Percentiles rank a stretch among this genome's conserved stretches.
These are phyloP conservation scores for Alternaria atra DNA, from an alignment of 2,329 filamentous ascomycete species.

Conservation along the genomic window DNA sequence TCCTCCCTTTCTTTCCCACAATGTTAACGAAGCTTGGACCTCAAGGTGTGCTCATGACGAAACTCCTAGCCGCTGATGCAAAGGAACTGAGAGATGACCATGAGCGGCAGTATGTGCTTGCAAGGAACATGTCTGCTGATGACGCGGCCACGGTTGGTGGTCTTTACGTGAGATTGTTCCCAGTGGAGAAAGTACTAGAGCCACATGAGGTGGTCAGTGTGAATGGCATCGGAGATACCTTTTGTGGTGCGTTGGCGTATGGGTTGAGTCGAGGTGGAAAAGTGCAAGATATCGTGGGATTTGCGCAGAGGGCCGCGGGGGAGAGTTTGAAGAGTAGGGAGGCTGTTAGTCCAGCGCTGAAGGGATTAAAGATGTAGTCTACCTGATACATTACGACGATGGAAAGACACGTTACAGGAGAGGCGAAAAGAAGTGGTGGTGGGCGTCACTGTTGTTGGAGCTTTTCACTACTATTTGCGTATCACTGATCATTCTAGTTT, in stretches of 20 bases:
- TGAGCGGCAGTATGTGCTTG: conserved; percentile 75
- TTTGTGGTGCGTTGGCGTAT: conserved; percentile 84
- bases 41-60: conserved; percentile 78
- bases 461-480: too few species aligned
- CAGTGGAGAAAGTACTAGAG: conserved; percentile 69
- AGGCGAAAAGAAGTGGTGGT: too few species aligned
- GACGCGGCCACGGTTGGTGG: conserved; percentile 67
- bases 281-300: conserved; percentile 71
- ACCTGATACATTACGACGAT: too few species aligned
- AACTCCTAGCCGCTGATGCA: conserved; percentile 74
- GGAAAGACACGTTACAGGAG: too few species aligned
- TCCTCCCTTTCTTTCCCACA: conserved; percentile 87
- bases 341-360: conserved; percentile 71
- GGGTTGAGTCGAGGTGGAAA: conserved; percentile 69
- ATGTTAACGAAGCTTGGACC: conserved; percentile 85
- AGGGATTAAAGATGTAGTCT: conserved; percentile 28
- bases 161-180: conserved; percentile 80
- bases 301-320: conserved; percentile 84
- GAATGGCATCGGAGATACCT: conserved; percentile 94
- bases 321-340: conserved; percentile 78
- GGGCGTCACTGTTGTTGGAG: too few species aligned
- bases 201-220: conserved; percentile 79
- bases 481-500: too few species aligned
- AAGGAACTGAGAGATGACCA: conserved; percentile 69
- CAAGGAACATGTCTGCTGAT: conserved; percentile 61